Percentiles rank a stretch among this genome's conserved stretches.
Evolutionary conservation across 139 green algal genomes (phyloP).

Genomic region (Closterium sp.): DNA sequence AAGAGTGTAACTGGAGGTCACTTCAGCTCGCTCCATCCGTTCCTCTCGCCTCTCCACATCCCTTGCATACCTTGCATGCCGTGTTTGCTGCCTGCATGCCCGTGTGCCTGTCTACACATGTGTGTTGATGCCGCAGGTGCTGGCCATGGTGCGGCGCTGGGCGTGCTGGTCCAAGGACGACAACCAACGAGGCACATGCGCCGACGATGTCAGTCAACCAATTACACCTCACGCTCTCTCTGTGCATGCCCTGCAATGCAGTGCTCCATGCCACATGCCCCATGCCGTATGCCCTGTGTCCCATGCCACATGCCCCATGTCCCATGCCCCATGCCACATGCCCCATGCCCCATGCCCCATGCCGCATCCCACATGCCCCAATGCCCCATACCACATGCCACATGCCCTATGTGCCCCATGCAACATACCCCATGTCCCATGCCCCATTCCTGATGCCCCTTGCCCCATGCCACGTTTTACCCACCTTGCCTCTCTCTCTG

Average conservation of each 20-base stretch:
- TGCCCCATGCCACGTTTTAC: neutral
- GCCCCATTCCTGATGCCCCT: no score
- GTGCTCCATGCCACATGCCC: no score
- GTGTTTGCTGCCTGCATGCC: neutral
- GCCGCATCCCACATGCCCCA: neutral
- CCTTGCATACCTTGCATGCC: neutral
- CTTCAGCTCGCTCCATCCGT: neutral
- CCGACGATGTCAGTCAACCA: conserved; percentile 47
- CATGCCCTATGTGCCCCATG: no score
- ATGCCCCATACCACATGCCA: neutral
- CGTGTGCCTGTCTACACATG: neutral
- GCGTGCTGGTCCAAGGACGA: conserved; percentile 38
- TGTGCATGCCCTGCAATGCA: neutral
- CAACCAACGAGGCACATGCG: neutral
- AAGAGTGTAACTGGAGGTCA: no score
- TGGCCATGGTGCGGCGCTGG: conserved; percentile 36
- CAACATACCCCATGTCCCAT: neutral
- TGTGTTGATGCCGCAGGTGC: conserved; percentile 1
- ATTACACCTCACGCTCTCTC: neutral
- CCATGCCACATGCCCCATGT: neutral
- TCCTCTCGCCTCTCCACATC: no score
- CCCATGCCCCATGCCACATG: no score
- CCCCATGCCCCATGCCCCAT: no score
- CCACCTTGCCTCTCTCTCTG: neutral
- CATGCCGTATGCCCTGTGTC: neutral